These are phyloP conservation scores for Aureobasidium sp. DNA, from an alignment of 2,329 filamentous ascomycete species.

Conservation along the genomic window DNA sequence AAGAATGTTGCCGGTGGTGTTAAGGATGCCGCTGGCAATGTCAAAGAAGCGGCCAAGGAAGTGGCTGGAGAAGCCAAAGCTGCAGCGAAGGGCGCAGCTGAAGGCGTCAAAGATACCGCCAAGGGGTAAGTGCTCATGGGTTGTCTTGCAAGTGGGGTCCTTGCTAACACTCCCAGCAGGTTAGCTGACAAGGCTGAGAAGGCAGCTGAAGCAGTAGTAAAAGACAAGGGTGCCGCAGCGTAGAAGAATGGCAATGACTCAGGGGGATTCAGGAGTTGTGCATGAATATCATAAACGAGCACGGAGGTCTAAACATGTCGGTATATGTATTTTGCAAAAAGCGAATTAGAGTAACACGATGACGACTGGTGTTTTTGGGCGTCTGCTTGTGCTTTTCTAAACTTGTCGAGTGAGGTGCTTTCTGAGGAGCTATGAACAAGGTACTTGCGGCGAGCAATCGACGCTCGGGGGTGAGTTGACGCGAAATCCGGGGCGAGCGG, in stretches of 20 bases:
- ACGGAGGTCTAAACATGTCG: background rate
- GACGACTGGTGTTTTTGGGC: background rate
- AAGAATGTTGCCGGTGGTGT: slow-evolving; percentile 23
- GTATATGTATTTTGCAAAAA: slow-evolving; percentile 12
- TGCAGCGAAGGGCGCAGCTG: slow-evolving; percentile 17
- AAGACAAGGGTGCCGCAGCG: background rate
- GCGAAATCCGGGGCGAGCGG: background rate
- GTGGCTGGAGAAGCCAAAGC: slow-evolving; percentile 41
- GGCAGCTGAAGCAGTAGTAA: slow-evolving; percentile 12
- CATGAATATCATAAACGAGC: background rate
- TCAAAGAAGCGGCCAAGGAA: slow-evolving; percentile 30
- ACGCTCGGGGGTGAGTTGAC: background rate
- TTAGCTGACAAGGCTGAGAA: slow-evolving; percentile 13
- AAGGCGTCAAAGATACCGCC: slow-evolving; percentile 18
- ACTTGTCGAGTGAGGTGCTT: background rate
- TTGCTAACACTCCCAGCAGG: slow-evolving; percentile 1
- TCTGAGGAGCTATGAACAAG: background rate
- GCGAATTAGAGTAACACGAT: background rate
- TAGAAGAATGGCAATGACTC: background rate
- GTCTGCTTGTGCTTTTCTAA: background rate
- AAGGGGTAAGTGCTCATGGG: slow-evolving; percentile 17
- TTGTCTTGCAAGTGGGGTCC: no score
- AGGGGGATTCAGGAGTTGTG: background rate
- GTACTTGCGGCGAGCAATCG: background rate
- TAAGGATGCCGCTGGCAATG: slow-evolving; percentile 19